phyloP scores from a whole-genome alignment of 225 moss, liverwort and hornwort species.

The Physcomitrium patens region DNA sequence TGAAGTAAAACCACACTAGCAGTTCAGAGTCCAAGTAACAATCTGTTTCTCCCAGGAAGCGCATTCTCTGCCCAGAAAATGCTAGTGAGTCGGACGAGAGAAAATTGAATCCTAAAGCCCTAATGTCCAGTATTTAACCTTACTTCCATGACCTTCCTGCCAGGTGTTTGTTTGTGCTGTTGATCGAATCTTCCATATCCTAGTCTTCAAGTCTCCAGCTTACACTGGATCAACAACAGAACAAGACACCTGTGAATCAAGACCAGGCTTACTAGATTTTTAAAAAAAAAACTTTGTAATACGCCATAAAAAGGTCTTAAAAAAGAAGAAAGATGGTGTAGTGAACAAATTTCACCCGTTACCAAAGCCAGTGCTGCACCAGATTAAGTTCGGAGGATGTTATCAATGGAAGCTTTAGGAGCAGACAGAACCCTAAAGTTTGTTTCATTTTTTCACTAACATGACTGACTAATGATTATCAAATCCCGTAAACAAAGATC shows the following conservation, averaged over 20 bases:
- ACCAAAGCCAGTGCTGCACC: neutral
- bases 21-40: constrained; percentile 10
- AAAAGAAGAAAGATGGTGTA: constrained; percentile 10
- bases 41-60: constrained; percentile 10
- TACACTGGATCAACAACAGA: constrained; percentile 24
- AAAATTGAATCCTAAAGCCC: constrained; percentile 20
- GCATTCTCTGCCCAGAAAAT: constrained; percentile 20
- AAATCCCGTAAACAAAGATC: neutral
- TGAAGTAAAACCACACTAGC: constrained; percentile 2
- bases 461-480: no score
- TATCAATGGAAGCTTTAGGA: no score
- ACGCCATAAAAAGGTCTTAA: neutral
- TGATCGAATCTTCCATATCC: constrained; percentile 1
- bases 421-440: no score
- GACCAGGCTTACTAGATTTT: neutral
- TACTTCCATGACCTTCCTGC: constrained; percentile 7
- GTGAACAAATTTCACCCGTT: neutral
- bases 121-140: constrained; percentile 10
- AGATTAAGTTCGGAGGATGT: no score
- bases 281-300: neutral
- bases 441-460: no score
- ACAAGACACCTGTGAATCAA: constrained; percentile 33
- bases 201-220: constrained; percentile 19
- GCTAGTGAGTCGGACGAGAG: constrained; percentile 20
- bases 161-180: neutral